Conservation (phyloP, 208 protist genomes). For the Wallacemonas rigidus region DNA sequence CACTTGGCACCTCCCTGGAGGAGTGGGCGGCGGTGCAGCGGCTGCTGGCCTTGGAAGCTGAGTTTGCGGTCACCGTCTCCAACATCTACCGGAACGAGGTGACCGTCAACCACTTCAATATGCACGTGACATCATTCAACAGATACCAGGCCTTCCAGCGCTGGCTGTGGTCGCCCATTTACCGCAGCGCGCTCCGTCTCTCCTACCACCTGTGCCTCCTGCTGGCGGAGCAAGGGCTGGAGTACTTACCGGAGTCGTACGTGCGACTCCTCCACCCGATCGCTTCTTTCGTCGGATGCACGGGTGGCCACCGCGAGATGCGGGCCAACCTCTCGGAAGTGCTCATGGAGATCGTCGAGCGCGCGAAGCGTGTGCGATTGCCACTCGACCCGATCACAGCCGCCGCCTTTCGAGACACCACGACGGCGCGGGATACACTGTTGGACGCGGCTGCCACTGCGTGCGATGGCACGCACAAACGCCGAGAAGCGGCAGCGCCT, state of each 20-base stretch:
- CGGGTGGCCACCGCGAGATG: conserved; percentile 80
- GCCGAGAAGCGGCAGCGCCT: background rate
- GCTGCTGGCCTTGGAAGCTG: conserved; percentile 39
- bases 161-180: conserved; percentile 61
- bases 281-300: conserved; percentile 60
- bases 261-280: conserved; percentile 63
- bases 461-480: conserved; percentile 12
- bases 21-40: conserved; percentile 22
- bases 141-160: conserved; percentile 44
- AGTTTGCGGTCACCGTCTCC: conserved; percentile 28
- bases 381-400: conserved; percentile 35
- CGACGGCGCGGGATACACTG: conserved; percentile 33
- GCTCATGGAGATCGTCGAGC: conserved; percentile 68
- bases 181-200: conserved; percentile 60
- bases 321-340: conserved; percentile 50
- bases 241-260: conserved; percentile 52
- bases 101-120: conserved; percentile 52
- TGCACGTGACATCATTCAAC: conserved; percentile 56
- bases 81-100: conserved; percentile 44
- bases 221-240: conserved; percentile 43
- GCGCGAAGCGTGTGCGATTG: conserved; percentile 70
- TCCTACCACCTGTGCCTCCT: conserved; percentile 72
- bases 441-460: conserved; percentile 35
- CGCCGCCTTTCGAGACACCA: conserved; percentile 23
- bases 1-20: conserved; percentile 1